These are phyloP conservation scores for Penicillium sp. DNA, from an alignment of 2,329 filamentous ascomycete genomes.

Conservation along the genomic window DNA sequence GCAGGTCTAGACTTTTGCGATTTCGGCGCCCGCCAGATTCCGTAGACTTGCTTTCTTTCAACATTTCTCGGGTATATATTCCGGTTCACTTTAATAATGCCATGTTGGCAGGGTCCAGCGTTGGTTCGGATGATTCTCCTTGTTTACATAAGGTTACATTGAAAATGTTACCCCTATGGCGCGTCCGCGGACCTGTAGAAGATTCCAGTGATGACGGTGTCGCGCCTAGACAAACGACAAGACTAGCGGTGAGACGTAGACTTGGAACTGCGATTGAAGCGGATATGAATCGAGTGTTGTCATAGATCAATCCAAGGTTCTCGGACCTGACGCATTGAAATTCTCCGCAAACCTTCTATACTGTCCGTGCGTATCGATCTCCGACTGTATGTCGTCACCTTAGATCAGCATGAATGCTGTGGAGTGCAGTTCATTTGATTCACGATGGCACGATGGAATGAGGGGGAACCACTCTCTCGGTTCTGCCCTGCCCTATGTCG, in stretches of 20 bases:
- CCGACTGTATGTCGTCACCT: background rate
- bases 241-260: background rate
- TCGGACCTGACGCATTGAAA: background rate
- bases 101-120: background rate
- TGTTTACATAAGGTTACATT: constrained; percentile 5
- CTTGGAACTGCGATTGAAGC: background rate
- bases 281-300: background rate
- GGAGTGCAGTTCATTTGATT: background rate
- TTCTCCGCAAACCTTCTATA: background rate
- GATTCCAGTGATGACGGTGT: background rate
- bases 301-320: background rate
- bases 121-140: background rate
- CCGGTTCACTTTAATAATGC: background rate
- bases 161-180: constrained; percentile 1
- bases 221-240: background rate
- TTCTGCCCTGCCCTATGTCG: background rate
- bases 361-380: background rate
- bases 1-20: constrained; percentile 29
- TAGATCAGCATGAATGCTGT: background rate
- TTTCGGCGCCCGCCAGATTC: background rate
- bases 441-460: background rate
- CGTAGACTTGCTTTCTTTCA: background rate
- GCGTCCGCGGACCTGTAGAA: background rate
- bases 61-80: background rate
- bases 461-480: background rate